phyloP scores from a whole-genome alignment of 768 basidiomycete genomes.

The Suillus variegatus region DNA sequence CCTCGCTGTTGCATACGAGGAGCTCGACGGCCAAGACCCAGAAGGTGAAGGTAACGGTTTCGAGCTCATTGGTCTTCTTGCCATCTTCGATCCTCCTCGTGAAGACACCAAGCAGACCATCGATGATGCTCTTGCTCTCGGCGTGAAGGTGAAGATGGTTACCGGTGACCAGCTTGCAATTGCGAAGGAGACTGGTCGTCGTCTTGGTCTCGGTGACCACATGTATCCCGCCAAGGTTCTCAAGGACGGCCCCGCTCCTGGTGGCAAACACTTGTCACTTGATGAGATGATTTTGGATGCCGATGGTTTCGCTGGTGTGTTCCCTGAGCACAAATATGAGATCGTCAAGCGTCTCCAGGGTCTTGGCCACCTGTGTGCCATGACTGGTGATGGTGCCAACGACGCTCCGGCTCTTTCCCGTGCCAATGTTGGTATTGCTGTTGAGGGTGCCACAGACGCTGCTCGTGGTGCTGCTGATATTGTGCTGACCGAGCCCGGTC shows the following conservation, averaged over 20 bases:
- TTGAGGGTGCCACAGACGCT: constrained; percentile 98
- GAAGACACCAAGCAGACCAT: constrained; percentile 99
- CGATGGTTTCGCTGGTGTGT: constrained; percentile 98
- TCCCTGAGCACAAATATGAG: constrained; percentile 99
- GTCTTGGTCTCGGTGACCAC: constrained; percentile 97
- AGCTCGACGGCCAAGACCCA: constrained; percentile 77
- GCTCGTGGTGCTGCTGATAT: constrained; percentile 99
- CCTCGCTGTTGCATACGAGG: constrained; percentile 94
- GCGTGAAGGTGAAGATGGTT: constrained; percentile 99
- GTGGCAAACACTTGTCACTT: constrained; percentile 77
- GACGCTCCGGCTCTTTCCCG: constrained; percentile 97
- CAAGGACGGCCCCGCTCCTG: constrained; percentile 92
- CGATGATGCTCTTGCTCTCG: constrained; percentile 93
- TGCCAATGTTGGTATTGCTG: constrained; percentile 99
- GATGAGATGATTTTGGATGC: constrained; percentile 99
- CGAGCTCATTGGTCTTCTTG: constrained; percentile 94
- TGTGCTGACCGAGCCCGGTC: constrained; percentile 96
- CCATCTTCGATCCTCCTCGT: constrained; percentile 98
- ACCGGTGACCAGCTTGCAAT: constrained; percentile 99
- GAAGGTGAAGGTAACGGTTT: constrained; percentile 95
- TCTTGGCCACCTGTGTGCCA: constrained; percentile 94
- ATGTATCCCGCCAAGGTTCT: constrained; percentile 99
- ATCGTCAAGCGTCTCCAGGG: constrained; percentile 98
- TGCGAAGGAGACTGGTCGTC: constrained; percentile 98
- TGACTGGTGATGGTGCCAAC: constrained; percentile 99